Evolutionary conservation across 768 basidiomycete species (phyloP), one percentile per base, ranked within the genome.

Genomic region (Tricholoma matsutake): DNA sequence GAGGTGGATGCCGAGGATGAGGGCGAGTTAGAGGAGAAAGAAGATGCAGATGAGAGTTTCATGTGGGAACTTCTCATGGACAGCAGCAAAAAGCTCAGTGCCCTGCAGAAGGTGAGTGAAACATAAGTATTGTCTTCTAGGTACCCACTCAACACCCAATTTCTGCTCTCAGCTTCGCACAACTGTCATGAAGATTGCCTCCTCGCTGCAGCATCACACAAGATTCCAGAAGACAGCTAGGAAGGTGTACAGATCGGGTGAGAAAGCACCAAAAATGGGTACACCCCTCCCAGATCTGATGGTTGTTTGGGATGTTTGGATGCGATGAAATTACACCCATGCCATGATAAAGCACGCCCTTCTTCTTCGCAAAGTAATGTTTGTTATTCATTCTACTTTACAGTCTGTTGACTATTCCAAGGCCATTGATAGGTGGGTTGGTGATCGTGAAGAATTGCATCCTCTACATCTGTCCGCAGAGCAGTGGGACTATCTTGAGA

Each of bases 401-500:
- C 37, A 25, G 49, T 31, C 20, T 52, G 49, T 25, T 52, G 29
- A 31, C 49, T 52, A 31, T 25, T 52, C 20, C 49, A 20, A 76
- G 76, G 73, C 72, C 1, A 72, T 76, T 54, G 65, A 76, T 37
- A 60, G 35, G 29, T 78, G 75, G 75, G 70, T 72, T 8, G 59
- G 68, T 51, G 58, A 70, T 16, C 59, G 53, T 4, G 52, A 53
- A 4, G 65, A 63, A 29, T 45, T 70, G 2, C 45, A 60, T 29
- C 22, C 31, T 6, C 39, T 73, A 7, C 32, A 57, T n/a, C 57
- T 74, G 3, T 61, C 51, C 3, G 43, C 22, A 28, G 34, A 37
- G 16, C 67, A 73, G 4, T 73, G 69, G 71, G 45, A 59, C n/a
- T 22, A 57, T n/a, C 58, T 72, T 7, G 51, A 53, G 32, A 51